Base-by-base conservation (phyloP, 1,139 yeast species). In the Meyerozyma carpophila region DNA sequence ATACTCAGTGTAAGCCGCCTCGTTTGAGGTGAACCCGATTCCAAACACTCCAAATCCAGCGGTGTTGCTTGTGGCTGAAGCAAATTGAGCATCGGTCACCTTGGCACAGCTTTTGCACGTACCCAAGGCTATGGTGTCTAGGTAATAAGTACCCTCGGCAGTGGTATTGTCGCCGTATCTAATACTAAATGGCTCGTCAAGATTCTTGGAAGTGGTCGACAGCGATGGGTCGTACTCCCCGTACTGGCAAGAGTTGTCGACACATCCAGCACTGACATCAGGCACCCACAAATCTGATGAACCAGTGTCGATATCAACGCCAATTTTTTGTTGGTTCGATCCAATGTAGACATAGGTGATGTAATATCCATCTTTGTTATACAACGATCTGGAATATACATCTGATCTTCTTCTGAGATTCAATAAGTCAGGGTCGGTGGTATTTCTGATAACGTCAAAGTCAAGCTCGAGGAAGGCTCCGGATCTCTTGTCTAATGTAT, bases 261-360 rank as follows among this genome's bases (percentile, higher is more conserved):
- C 24, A 26, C 36, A 29, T 8, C 27, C 36, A 13, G 36, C 24
- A 13, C 16, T 18, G 8, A 10, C 6, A 11, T 10, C 36, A 10
- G 32, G 27, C 16, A 56, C 47, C 59, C 60, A 57, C 41, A 57
- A 49, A 39, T 58, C 62, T 14, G 59, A 54, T 28, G 55, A 50
- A 9, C 61, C 60, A 9, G 61, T 58, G 42, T 58, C 62, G 20
- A 57, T 40, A 32, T 47, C 43, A 8, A 55, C 58, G 24, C 29
- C 32, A n/a, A 51, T 44, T 6, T 36, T 25, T 24, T 46, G 49
- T 4, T 45, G 44, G 16, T 51, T 36, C 20, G 56, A 47, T 16
- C 37, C 37, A 34, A 34, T 10, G 14, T 34, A 34, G 11, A 34
- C 5, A 13, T 34, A 34, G 14, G 37, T 13, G 26, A 34, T 9